Evolutionary conservation across 768 basidiomycete genomes (phyloP).

Genomic region (Crepidotus variabilis): DNA sequence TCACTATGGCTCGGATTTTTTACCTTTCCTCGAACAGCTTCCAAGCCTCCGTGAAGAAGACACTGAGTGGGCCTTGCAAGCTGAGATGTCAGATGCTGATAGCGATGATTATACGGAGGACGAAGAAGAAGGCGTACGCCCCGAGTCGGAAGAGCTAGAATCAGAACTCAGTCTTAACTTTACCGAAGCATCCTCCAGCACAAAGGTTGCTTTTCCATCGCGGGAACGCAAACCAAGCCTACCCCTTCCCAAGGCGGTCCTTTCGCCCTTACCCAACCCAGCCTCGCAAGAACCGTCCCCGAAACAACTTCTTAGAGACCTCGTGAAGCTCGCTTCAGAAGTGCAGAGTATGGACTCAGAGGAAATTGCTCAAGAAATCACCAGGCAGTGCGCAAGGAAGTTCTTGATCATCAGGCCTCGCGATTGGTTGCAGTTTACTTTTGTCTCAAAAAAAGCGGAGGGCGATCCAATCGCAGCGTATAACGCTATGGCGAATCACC

Average conservation of each 20-base stretch:
- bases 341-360: conserved; percentile 53
- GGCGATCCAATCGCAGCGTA: conserved; percentile 71
- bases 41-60: conserved; percentile 65
- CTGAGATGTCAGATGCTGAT: conserved; percentile 52
- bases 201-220: conserved; percentile 18
- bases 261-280: conserved; percentile 28
- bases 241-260: conserved; percentile 47
- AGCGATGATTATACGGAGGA: conserved; percentile 63
- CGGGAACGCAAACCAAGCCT: conserved; percentile 72
- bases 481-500: conserved; percentile 74
- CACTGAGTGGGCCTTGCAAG: conserved; percentile 69
- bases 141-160: conserved; percentile 16
- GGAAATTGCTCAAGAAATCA: conserved; percentile 84
- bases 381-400: conserved; percentile 60
- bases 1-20: conserved; percentile 81
- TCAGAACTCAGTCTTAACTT: conserved; percentile 2
- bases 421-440: conserved; percentile 81
- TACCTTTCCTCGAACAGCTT: conserved; percentile 73
- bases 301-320: conserved; percentile 61
- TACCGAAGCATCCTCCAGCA: conserved; percentile 2
- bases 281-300: conserved; percentile 37
- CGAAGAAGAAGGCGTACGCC: conserved; percentile 45
- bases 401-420: conserved; percentile 85
- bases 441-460: conserved; percentile 63
- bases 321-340: conserved; percentile 55